Base-by-base conservation (phyloP, 2,329 filamentous ascomycete genomes). In the Lasiodiplodia theobromae region DNA sequence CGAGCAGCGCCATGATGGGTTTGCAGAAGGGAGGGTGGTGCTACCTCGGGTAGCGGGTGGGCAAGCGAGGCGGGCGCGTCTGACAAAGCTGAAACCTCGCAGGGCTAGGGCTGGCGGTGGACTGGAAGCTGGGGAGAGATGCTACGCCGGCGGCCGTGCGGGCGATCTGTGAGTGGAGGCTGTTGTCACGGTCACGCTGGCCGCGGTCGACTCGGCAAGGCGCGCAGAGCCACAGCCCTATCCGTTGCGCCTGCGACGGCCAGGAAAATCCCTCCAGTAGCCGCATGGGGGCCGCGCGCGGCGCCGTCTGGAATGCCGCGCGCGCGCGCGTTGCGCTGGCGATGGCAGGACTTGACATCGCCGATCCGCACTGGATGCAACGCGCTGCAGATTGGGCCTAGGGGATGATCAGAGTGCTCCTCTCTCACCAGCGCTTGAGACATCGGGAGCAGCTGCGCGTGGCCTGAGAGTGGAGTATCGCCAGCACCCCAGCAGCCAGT, bases 1-100 rank as follows among this genome's bases (percentile, higher is more conserved):
- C 89, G 72, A 94, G 79, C 67, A 84, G 81, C 7, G 85, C 82
- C 87, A 90, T 90, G 58, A 60, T 40, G 31, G 34, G 28, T 31
- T 21, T 54, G 64, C 23, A 21, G 65, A 58, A 34, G 40, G n/a
- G 40, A 56, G 56, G 66, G 69, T 51, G 52, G 70, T 68, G 67
- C 58, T 64, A 60, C 44, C 31, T 62, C 51, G 51, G 54, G 44
- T 52, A 67, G 37, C 12, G 52, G 10, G 51, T 52, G 54, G 25
- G 66, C 66, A 51, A 62, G 58, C 51, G 67, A 68, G 52, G 28
- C 34, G 37, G 56, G 47, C 34, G 66, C 54, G 66, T 62, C 57
- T 62, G 66, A 68, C 66, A 62, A 68, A 68, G 57, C 54, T 68
- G 66, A 62, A 68, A 68, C 54, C 57, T 60, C 34, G 56, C 54